Percentiles rank a stretch among this genome's conserved stretches.
phyloP scores from a whole-genome alignment of 371 early-diverging fungal species.

The Fennellomyces sp. region DNA sequence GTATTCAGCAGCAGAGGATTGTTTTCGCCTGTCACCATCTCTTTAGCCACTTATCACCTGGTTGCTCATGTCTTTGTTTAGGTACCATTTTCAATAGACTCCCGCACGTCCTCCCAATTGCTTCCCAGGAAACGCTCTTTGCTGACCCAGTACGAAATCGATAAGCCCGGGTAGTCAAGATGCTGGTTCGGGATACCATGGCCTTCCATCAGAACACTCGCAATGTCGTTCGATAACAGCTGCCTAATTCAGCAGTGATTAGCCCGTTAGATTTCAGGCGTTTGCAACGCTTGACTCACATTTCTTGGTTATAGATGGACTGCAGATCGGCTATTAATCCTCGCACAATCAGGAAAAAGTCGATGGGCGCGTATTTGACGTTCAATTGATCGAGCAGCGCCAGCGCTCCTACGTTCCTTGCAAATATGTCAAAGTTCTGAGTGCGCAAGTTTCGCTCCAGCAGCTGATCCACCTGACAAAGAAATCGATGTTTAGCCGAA shows the following conservation, averaged over 20 bases:
- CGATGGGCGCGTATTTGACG: conserved; percentile 48
- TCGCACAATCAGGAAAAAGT: conserved; percentile 56
- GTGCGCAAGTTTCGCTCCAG: conserved; percentile 50
- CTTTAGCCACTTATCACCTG: too few species aligned
- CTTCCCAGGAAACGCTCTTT: conserved; percentile 28
- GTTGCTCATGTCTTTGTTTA: not conserved
- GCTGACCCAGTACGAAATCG: conserved; percentile 59
- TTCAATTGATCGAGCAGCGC: conserved; percentile 56
- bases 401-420: conserved; percentile 52
- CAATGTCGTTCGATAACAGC: conserved; percentile 29
- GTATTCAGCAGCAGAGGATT: conserved; percentile 15
- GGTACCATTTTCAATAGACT: conserved; percentile 40
- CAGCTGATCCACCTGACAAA: conserved; percentile 45
- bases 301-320: conserved; percentile 79
- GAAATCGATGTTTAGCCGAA: not conserved
- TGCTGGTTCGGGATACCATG: conserved; percentile 60
- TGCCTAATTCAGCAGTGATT: conserved; percentile 10
- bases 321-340: conserved; percentile 85
- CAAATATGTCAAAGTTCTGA: conserved; percentile 46
- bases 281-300: conserved; percentile 28
- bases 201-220: conserved; percentile 48
- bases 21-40: conserved; percentile 14
- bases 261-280: not conserved
- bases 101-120: conserved; percentile 43
- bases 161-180: conserved; percentile 54